Evolutionary conservation across 371 early-diverging fungal species (phyloP), one percentile per base, ranked within the genome.

Genomic region (Mortierella sp.): DNA sequence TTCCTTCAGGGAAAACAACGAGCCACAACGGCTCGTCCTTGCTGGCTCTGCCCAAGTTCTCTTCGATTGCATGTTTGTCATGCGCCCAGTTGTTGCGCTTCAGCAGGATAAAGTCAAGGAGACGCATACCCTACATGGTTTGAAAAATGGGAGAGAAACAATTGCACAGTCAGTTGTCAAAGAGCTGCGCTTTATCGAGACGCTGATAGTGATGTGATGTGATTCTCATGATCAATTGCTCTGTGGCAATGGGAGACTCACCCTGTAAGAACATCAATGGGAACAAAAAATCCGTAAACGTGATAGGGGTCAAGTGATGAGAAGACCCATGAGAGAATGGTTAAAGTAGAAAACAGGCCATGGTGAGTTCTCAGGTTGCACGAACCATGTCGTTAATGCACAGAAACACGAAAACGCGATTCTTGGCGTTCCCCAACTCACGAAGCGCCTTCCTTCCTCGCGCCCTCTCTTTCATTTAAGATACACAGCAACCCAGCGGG

Each of bases 1-100:
- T 95, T 61, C 97, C 97, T 80, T 97, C 97, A 1, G 97, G 97
- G 80, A 95, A 97, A 26, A 97, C 81, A 28, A 96, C 83, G 26
- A 96, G 84, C 96, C 95, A 95, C 58, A 91, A 80, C 27, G 92
- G 94, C 21, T 84, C 74, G 28, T 67, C 63, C 61, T 60, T 78
- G 48, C 67, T 64, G 2, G 82, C 60, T 4, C 72, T 69, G 21
- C 78, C 58, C 14, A 89, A 54, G 47, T 81, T 82, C 1, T 69
- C 58, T n/a, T 82, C 54, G 74, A 91, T 84, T 19, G 82, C 82
- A 39, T 71, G 80, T 58, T 86, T 84, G 80, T 96, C 97, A 26
- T 84, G 76, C 23, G 81, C 84, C 87, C 95, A 90, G 63, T 76
- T 71, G 55, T 88, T 91, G 56, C 97, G 89, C 63, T 90, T 87